Evolutionary conservation across 345 rosid genomes (phyloP), one percentile per base, ranked within the genome.

Genomic region (Tarenaya hassleriana): DNA sequence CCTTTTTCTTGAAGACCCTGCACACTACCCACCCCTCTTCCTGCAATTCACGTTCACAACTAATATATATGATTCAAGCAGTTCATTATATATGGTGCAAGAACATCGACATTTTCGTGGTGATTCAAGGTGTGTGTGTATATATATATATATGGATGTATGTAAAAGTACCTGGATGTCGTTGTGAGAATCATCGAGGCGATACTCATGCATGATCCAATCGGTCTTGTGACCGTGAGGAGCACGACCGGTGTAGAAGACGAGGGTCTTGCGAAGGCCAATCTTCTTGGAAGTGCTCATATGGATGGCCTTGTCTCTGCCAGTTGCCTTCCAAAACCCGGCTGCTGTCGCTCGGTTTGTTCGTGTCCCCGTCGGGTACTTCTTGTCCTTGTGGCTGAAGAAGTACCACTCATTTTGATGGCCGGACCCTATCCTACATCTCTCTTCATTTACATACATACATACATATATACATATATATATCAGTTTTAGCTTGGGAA

Each of bases 1-100:
- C 80, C 74, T 81, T 87, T 68, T 87, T 87, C 79, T 77, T 84
- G 72, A 87, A 84, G 34, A 87, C 89, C 74, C 89, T 71, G 56
- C 96, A 87, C 16, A 87, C 96, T 32, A 87, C 96, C 96, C 96
- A 87, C 5, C 96, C 96, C 45, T 84, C 96, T 68, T 87, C 96
- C 90, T 87, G 79, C 61, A 37, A 57, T 21, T 34, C 6, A 41
- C 41, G 34, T 24, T 24, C 29, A 24, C 29, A 24, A 24, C 29
- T n/a, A n/a, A n/a, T n/a, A n/a, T n/a, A n/a, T n/a, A 24, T 24
- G 29, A 5, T 24, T 24, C 29, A 24, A 24, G 2, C 5, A 24
- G 29, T 5, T 24, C 29, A 5, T 24, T 5, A 24, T 24, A 24
- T 2, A n/a, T n/a, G n/a, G n/a, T n/a, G n/a, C n/a, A n/a, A n/a